These are phyloP conservation scores for Tetrahymena elliotti DNA, from an alignment of 73 alveolate genomes.

Conservation along the genomic window DNA sequence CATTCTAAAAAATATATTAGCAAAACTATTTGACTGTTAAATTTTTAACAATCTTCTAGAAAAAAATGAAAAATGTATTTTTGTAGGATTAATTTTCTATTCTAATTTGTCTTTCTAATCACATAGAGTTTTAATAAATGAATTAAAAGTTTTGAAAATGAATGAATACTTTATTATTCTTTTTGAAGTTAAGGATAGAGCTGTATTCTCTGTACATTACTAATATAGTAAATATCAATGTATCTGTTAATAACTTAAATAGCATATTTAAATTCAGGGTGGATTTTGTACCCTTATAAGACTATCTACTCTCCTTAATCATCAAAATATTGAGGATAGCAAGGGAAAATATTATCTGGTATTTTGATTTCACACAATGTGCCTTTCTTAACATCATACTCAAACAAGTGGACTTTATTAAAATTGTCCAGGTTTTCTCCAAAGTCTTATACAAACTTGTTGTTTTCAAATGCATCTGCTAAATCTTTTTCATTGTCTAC, in stretches of 20 bases:
- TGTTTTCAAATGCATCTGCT: neutral
- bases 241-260: conserved; percentile 22
- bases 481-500: conserved; percentile 28
- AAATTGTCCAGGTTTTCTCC: conserved; percentile 32
- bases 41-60: too few species aligned
- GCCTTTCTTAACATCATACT: neutral
- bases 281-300: conserved; percentile 13
- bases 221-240: neutral
- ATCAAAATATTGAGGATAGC: conserved; percentile 20
- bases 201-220: neutral
- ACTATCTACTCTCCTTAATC: conserved; percentile 17
- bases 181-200: neutral
- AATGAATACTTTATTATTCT: neutral
- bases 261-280: conserved; percentile 37
- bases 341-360: conserved; percentile 4
- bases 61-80: too few species aligned
- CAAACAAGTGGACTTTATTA: neutral
- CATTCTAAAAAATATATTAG: too few species aligned
- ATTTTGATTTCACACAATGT: neutral
- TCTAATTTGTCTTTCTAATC: too few species aligned
- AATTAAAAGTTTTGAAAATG: too few species aligned
- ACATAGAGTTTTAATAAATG: neutral
- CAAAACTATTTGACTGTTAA: too few species aligned
- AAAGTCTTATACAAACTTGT: conserved; percentile 3
- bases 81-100: too few species aligned